These are phyloP conservation scores for Beverwykella pulmonaria DNA, from an alignment of 495 filamentous ascomycete species.

Conservation along the genomic window DNA sequence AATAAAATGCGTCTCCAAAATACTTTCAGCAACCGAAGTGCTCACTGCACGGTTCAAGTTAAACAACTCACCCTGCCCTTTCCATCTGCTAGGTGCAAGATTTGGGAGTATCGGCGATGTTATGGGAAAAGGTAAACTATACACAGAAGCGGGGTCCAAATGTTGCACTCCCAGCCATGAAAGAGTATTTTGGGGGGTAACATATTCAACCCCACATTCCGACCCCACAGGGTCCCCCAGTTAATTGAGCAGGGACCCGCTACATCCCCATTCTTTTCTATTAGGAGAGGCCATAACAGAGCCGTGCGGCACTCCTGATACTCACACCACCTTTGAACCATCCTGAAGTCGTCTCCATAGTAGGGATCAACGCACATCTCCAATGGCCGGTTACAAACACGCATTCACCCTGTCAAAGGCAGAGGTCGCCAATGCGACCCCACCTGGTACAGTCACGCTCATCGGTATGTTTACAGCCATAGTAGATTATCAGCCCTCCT, in stretches of 20 bases:
- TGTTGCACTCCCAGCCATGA: background rate
- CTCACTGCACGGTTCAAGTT: no score
- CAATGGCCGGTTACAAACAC: constrained; percentile 1
- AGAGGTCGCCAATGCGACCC: constrained; percentile 14
- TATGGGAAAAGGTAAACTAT: no score
- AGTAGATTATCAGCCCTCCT: no score
- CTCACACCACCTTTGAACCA: background rate
- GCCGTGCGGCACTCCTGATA: background rate
- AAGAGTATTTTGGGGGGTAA: no score
- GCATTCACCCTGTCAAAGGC: constrained; percentile 8
- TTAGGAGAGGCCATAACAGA: background rate
- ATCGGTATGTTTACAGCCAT: constrained; percentile 21
- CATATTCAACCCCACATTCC: no score
- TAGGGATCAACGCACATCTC: background rate
- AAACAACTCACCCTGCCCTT: no score
- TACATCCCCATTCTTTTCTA: no score
- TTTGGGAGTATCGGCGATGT: no score
- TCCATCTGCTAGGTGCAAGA: no score
- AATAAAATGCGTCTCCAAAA: background rate
- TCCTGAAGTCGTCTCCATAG: background rate
- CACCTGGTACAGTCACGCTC: constrained; percentile 21
- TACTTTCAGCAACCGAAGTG: no score
- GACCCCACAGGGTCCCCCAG: no score
- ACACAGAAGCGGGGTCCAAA: background rate
- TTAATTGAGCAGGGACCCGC: no score